Evolutionary conservation across 2,329 filamentous ascomycete genomes (phyloP).

Genomic region (Fusarium sp.): DNA sequence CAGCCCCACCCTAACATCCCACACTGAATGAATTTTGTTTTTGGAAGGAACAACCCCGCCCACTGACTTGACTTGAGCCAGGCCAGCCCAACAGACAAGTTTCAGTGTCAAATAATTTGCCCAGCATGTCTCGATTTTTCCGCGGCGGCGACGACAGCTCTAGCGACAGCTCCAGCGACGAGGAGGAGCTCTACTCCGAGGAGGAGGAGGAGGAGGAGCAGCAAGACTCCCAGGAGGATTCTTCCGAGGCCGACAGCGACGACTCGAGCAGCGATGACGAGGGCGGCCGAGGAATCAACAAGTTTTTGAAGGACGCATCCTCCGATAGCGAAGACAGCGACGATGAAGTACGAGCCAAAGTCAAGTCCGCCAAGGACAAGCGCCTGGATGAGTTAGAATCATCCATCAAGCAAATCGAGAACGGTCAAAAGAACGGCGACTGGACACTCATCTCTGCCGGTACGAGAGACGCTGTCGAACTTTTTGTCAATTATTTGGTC

Average conservation of each 20-base stretch:
- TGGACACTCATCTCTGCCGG: conserved; percentile 92
- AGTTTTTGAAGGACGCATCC: conserved; percentile 81
- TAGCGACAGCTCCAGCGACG: conserved; percentile 92
- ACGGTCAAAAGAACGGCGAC: conserved; percentile 96
- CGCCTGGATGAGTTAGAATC: conserved; percentile 90
- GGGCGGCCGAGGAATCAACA: conserved; percentile 75
- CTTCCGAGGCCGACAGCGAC: conserved; percentile 59
- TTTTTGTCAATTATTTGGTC: neutral
- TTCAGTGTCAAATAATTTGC: conserved; percentile 42
- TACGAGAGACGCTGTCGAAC: conserved; percentile 49
- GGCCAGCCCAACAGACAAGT: conserved; percentile 38
- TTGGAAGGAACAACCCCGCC: conserved; percentile 48
- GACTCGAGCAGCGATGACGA: conserved; percentile 66
- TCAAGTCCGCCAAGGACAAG: conserved; percentile 99
- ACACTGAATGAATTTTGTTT: conserved; percentile 49
- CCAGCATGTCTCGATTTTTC: conserved; percentile 95
- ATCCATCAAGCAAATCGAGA: conserved; percentile 90
- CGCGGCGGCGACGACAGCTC: conserved; percentile 91
- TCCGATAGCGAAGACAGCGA: conserved; percentile 87
- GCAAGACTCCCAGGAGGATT: conserved; percentile 54
- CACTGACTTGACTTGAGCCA: conserved; percentile 44
- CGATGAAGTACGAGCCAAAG: conserved; percentile 82
- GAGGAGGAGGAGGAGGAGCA: conserved; percentile 58
- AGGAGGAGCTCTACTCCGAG: conserved; percentile 87
- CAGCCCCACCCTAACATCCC: conserved; percentile 49